phyloP scores from a whole-genome alignment of 192 early-diverging fungal genomes.

The Thamnidium elegans region DNA sequence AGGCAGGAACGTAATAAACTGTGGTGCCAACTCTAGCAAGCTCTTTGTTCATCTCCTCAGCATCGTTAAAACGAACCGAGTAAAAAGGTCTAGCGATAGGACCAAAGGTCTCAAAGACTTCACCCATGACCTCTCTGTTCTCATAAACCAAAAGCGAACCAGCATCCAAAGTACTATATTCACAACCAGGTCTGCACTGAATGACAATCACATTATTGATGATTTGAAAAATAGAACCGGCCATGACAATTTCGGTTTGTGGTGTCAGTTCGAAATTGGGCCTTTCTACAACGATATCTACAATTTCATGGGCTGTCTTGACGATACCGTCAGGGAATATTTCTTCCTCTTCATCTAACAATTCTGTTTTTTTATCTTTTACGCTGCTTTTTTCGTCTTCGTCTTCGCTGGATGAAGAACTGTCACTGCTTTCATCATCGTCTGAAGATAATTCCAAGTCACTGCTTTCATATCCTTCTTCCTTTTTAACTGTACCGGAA shows the following conservation, averaged over 20 bases:
- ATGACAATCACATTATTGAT: slow-evolving; percentile 78
- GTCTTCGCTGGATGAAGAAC: neutral
- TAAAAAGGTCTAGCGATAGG: slow-evolving; percentile 82
- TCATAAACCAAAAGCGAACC: slow-evolving; percentile 70
- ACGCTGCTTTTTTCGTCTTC: slow-evolving; percentile 7
- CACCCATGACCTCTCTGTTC: slow-evolving; percentile 62
- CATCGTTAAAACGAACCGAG: slow-evolving; percentile 68
- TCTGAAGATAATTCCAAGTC: slow-evolving; percentile 42
- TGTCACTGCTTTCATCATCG: slow-evolving; percentile 17
- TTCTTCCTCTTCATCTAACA: slow-evolving; percentile 36
- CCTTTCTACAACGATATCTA: slow-evolving; percentile 44
- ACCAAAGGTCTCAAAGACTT: slow-evolving; percentile 91
- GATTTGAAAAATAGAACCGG: slow-evolving; percentile 67
- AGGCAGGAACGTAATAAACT: slow-evolving; percentile 64
- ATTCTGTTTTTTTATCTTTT: neutral
- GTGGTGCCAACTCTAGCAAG: slow-evolving; percentile 40
- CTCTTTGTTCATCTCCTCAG: slow-evolving; percentile 55
- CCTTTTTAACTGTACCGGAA: slow-evolving; percentile 23
- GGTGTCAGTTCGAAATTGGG: slow-evolving; percentile 47
- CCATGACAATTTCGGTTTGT: slow-evolving; percentile 43
- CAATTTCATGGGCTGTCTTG: slow-evolving; percentile 62
- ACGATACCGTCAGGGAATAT: slow-evolving; percentile 17
- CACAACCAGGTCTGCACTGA: slow-evolving; percentile 44
- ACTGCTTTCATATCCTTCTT: slow-evolving; percentile 44
- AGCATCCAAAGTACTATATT: slow-evolving; percentile 64